Conservation (phyloP, 768 basidiomycete genomes). For the Trametes punicea region DNA sequence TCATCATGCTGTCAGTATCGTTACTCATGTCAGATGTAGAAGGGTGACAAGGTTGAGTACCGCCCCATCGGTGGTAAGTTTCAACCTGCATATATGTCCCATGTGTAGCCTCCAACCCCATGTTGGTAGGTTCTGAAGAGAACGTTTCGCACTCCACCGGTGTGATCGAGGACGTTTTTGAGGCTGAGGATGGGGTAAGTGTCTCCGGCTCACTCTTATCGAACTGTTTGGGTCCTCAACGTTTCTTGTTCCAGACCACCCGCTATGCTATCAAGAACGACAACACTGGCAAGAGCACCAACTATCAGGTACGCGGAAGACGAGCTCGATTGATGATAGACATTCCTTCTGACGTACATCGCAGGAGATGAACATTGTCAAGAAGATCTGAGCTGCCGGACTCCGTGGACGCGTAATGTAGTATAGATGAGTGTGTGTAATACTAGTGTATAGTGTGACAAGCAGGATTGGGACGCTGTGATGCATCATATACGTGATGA, state of each 20-base stretch:
- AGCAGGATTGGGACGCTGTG: too few species aligned
- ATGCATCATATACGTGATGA: too few species aligned
- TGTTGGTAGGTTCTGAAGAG: slow-evolving; percentile 31
- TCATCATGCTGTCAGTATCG: too few species aligned
- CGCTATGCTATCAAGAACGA: slow-evolving; percentile 41
- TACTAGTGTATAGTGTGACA: too few species aligned
- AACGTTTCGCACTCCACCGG: slow-evolving; percentile 39
- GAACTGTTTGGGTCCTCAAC: too few species aligned
- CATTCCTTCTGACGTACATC: background rate
- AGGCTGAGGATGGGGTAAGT: slow-evolving; percentile 34
- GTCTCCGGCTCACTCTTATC: too few species aligned
- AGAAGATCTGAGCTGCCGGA: slow-evolving; percentile 20
- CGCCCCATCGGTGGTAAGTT: slow-evolving; percentile 38
- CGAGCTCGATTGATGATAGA: too few species aligned
- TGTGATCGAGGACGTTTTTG: slow-evolving; percentile 32
- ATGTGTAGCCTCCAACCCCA: too few species aligned
- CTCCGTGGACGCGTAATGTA: background rate
- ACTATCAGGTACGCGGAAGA: slow-evolving; percentile 33
- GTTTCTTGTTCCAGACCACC: slow-evolving; percentile 23
- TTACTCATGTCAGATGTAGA: slow-evolving; percentile 13
- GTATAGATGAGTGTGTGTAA: background rate
- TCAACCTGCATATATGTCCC: background rate
- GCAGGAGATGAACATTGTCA: slow-evolving; percentile 39
- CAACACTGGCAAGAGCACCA: slow-evolving; percentile 41
- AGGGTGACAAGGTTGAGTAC: slow-evolving; percentile 44